phyloP scores from a whole-genome alignment of 352 stramenopile species.

The Phytopythium litorale region DNA sequence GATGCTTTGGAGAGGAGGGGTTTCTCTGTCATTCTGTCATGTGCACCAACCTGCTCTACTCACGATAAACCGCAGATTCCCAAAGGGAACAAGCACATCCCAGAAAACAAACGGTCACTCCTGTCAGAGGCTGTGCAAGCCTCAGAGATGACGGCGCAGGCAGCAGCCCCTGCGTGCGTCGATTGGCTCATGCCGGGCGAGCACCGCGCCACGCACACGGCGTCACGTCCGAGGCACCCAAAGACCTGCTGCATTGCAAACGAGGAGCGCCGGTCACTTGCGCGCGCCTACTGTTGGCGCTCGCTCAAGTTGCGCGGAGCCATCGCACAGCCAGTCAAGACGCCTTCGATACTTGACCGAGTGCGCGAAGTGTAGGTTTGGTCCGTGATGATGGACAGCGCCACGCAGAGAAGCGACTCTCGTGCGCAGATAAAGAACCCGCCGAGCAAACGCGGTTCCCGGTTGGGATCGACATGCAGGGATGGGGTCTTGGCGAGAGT shows the following conservation, averaged over 20 bases:
- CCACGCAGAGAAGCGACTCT: slow-evolving; percentile 1
- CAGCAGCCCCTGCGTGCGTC: neutral
- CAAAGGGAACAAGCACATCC: neutral
- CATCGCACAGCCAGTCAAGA: neutral
- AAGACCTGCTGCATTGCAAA: neutral
- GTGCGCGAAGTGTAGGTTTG: neutral
- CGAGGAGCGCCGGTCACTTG: neutral
- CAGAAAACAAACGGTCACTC: neutral
- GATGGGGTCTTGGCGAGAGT: neutral
- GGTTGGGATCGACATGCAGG: neutral
- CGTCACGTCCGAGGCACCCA: neutral
- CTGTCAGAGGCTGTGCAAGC: neutral
- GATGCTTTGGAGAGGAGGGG: too few species aligned
- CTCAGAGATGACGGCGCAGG: neutral
- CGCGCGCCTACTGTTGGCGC: neutral
- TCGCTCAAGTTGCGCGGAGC: neutral
- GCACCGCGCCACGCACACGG: neutral
- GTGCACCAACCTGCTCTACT: too few species aligned
- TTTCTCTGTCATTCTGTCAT: too few species aligned
- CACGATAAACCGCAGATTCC: too few species aligned
- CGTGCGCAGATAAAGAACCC: neutral
- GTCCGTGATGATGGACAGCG: neutral
- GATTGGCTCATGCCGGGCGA: neutral
- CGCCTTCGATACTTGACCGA: neutral
- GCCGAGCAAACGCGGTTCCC: too few species aligned